phyloP scores from a whole-genome alignment of 2,329 filamentous ascomycete species.

The Cordyceps pruinosa region DNA sequence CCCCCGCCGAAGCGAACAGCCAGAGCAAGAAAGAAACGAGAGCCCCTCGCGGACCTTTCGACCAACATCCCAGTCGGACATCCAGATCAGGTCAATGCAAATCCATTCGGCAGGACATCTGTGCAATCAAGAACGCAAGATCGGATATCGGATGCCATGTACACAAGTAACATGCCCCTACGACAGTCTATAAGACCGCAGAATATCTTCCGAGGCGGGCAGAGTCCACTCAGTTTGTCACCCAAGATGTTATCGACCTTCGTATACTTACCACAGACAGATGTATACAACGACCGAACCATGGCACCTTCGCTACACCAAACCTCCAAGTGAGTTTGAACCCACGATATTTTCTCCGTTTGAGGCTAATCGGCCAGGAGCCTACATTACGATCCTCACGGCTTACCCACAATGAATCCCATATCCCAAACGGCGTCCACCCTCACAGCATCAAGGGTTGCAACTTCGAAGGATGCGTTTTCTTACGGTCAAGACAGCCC shows the following conservation, averaged over 20 bases:
- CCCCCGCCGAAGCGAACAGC: constrained; percentile 25
- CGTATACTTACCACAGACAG: not conserved
- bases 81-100: not conserved
- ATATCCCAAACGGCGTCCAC: constrained; percentile 4
- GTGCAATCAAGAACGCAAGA: not conserved
- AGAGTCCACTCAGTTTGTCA: not conserved
- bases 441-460: not conserved
- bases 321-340: not conserved
- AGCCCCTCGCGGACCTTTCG: constrained; percentile 28
- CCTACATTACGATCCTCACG: not conserved
- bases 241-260: not conserved
- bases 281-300: constrained; percentile 1
- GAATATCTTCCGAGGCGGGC: not conserved
- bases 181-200: not conserved
- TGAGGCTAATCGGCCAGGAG: not conserved
- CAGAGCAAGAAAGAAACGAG: constrained; percentile 26
- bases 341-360: not conserved
- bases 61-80: constrained; percentile 25
- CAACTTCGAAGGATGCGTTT: not conserved
- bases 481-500: not conserved
- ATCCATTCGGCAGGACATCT: not conserved
- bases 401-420: constrained; percentile 3
- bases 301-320: not conserved
- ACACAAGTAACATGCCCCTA: not conserved
- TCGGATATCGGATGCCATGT: not conserved